A percentile compares a stretch with the other conserved stretches of the same genome.
phyloP scores from a whole-genome alignment of 331 rosid species.

The Erythrophleum ivorense region DNA sequence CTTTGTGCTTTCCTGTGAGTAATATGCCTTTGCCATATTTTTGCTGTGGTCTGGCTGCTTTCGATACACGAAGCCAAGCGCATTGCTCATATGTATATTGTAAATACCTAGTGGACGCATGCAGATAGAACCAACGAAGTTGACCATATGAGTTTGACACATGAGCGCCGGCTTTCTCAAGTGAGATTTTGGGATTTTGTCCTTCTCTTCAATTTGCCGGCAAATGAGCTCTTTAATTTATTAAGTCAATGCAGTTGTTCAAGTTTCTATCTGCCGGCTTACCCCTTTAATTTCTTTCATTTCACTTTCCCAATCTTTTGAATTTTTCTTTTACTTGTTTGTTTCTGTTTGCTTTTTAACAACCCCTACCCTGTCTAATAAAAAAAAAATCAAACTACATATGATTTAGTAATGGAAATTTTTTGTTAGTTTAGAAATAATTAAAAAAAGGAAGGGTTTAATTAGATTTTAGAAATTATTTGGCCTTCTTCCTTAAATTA shows the following conservation, averaged over 20 bases:
- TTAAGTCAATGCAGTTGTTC: neutral
- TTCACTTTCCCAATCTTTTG: neutral
- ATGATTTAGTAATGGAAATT: too few relatives aligned
- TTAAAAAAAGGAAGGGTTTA: too few relatives aligned
- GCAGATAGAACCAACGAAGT: neutral
- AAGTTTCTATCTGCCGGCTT: constrained; percentile 18
- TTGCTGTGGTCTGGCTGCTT: neutral
- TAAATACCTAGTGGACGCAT: neutral
- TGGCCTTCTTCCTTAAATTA: too few relatives aligned
- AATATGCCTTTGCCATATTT: neutral
- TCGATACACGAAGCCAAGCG: neutral
- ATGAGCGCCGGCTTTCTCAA: constrained; percentile 36
- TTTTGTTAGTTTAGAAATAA: too few relatives aligned
- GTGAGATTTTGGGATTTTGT: constrained; percentile 11
- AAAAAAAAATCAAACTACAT: too few relatives aligned
- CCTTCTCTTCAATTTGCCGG: constrained; percentile 30
- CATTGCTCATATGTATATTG: neutral
- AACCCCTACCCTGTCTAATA: too few relatives aligned
- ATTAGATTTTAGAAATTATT: too few relatives aligned
- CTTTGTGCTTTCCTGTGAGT: neutral
- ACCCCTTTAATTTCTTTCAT: neutral
- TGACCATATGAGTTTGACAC: neutral
- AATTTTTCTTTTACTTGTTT: neutral
- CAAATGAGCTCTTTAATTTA: neutral
- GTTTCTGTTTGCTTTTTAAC: too few relatives aligned